phyloP scores from a whole-genome alignment of 2,329 filamentous ascomycete genomes.

The Neophaeococcomyces mojaviensis region DNA sequence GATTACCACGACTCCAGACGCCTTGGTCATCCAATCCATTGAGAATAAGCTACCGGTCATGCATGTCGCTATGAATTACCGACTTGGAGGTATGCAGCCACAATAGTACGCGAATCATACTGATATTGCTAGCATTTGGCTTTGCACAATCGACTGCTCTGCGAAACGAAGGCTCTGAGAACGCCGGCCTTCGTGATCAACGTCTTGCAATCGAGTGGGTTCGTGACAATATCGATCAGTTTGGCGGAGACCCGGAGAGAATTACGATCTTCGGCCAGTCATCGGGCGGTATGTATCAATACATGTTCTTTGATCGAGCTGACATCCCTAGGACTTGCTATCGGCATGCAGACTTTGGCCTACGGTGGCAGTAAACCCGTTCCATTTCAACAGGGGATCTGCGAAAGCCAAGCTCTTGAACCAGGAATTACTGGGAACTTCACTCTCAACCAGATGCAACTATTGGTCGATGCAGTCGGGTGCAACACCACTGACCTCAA shows the following conservation, averaged over 20 bases:
- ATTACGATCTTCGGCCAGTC: slow-evolving; percentile 37
- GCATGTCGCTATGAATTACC: slow-evolving; percentile 16
- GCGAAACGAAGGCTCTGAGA: slow-evolving; percentile 28
- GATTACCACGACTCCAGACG: slow-evolving; percentile 12
- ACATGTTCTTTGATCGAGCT: too few species aligned
- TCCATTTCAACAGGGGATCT: slow-evolving; percentile 42
- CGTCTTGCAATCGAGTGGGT: slow-evolving; percentile 19
- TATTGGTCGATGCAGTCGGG: slow-evolving; percentile 35
- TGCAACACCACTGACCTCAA: slow-evolving; percentile 39
- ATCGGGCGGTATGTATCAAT: slow-evolving; percentile 34
- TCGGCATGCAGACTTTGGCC: slow-evolving; percentile 44
- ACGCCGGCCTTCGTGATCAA: slow-evolving; percentile 29
- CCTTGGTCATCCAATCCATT: slow-evolving; percentile 13
- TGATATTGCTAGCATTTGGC: slow-evolving; percentile 27
- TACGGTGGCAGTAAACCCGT: slow-evolving; percentile 38
- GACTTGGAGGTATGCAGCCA: neutral
- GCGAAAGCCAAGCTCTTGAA: slow-evolving; percentile 44
- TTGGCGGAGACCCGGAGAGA: slow-evolving; percentile 19
- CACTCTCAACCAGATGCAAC: slow-evolving; percentile 40
- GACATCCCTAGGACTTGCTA: slow-evolving; percentile 30
- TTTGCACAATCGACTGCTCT: slow-evolving; percentile 24
- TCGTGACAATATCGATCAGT: slow-evolving; percentile 19
- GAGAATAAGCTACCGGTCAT: slow-evolving; percentile 12
- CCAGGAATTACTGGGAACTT: slow-evolving; percentile 45
- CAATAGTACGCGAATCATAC: neutral